Conservation (phyloP, 1,139 yeast species). For the Protomyces inundatus region DNA sequence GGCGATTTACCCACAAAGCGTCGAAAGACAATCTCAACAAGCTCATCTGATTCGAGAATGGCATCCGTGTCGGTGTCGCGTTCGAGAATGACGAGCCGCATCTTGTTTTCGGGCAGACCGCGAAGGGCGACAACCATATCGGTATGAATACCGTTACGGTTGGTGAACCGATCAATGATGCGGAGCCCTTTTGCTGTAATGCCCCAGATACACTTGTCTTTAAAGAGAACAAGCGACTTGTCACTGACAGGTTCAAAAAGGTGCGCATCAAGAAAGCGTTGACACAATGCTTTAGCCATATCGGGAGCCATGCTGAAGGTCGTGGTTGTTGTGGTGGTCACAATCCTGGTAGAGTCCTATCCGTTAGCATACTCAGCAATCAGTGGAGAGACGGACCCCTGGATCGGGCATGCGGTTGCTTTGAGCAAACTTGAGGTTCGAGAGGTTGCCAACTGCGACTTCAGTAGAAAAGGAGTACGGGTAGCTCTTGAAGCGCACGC, state of each 20-base stretch:
- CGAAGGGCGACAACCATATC: conserved; percentile 47
- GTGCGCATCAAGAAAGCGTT: conserved; percentile 58
- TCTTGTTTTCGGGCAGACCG: conserved; percentile 56
- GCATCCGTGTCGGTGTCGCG: conserved; percentile 57
- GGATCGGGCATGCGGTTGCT: conserved; percentile 44
- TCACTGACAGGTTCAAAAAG: conserved; percentile 73
- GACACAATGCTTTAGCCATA: conserved; percentile 50
- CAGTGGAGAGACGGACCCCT: background rate
- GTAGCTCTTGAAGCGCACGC: conserved; percentile 35
- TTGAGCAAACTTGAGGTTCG: conserved; percentile 41
- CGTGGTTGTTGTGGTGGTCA: conserved; percentile 49
- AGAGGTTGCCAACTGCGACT: conserved; percentile 53
- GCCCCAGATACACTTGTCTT: conserved; percentile 50
- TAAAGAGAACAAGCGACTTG: conserved; percentile 53
- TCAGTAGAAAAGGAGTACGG: conserved; percentile 54
- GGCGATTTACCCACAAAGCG: conserved; percentile 62
- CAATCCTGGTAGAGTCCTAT: conserved; percentile 34
- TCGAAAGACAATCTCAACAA: conserved; percentile 61
- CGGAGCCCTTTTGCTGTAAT: conserved; percentile 92
- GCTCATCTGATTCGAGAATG: conserved; percentile 59
- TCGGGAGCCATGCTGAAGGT: conserved; percentile 55
- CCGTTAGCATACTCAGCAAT: background rate
- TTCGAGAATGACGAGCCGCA: conserved; percentile 66
- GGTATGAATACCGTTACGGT: conserved; percentile 50
- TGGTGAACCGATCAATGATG: conserved; percentile 56